Conservation (phyloP, 2,329 filamentous ascomycete species). For the Orbilia brochopaga region DNA sequence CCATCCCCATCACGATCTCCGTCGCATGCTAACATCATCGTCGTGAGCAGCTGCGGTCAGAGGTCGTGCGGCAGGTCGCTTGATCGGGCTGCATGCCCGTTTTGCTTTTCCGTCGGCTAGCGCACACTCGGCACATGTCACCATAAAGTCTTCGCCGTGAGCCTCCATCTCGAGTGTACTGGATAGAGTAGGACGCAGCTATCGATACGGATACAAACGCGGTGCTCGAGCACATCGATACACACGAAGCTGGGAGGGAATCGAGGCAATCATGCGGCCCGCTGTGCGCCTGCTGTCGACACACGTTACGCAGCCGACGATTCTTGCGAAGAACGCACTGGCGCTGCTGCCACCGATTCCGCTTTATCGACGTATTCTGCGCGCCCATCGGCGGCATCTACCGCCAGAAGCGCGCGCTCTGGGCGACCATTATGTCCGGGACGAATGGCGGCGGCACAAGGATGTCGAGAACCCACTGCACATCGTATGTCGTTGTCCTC, state of each 20-base stretch:
- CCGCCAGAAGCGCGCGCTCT: constrained; percentile 75
- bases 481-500: constrained; percentile 67
- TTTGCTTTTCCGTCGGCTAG: constrained; percentile 8
- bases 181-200: background rate
- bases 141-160: too few species aligned
- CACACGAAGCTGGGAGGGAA: background rate
- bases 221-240: background rate
- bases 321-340: constrained; percentile 57
- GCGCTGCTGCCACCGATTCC: constrained; percentile 85
- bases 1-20: too few species aligned
- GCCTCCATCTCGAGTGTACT: too few species aligned
- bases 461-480: constrained; percentile 88
- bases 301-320: constrained; percentile 32
- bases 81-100: constrained; percentile 3
- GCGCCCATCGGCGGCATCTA: constrained; percentile 81
- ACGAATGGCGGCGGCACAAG: constrained; percentile 84
- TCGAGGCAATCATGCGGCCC: constrained; percentile 22
- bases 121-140: constrained; percentile 3
- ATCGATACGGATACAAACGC: background rate
- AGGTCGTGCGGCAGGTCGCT: constrained; percentile 2
- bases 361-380: constrained; percentile 84
- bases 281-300: constrained; percentile 40
- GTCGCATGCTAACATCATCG: constrained; percentile 5
- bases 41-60: background rate
- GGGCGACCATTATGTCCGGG: constrained; percentile 91